Evolutionary conservation across 129 eudicot species (phyloP), one percentile per base, ranked within the genome.

Genomic region (Cynara cardunculus): DNA sequence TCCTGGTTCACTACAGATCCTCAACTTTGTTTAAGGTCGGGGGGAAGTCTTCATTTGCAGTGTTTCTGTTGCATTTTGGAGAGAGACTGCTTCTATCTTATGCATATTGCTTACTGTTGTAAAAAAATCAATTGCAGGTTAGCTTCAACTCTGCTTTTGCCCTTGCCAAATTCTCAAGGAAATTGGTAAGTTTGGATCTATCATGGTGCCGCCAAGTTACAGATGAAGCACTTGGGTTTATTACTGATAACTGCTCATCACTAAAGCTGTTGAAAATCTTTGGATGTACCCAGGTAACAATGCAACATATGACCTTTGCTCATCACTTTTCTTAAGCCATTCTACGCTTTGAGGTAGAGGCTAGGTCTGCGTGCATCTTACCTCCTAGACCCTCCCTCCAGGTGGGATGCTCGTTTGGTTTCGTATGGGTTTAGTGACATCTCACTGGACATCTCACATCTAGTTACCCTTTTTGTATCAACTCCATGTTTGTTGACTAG

Each of bases 241-340:
- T 88, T 62, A 87, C 86, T 44, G 92, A 89, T 77, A 78, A 83
- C 74, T 88, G 91, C 89, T 71, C 44, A 13, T 88, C 87, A 6
- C 82, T 91, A 27, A 88, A 83, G 88, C 83, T 83, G 78, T 85
- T 91, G 69, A 88, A 87, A 85, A 71, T 87, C 81, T 88, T 87
- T 69, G 92, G 96, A 66, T 88, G 92, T 73, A 83, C 84, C 74
- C 90, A 91, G 92, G 96, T 91, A 84, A 78, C 67, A 26, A 25
- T 16, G n/a, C 34, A 69, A 69, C 32, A 32, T 76, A 59, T 61
- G 34, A 11, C 31, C 30, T 6, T 10, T 1, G 4, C 21, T 31
- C 19, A 3, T 74, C 24, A 27, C 30, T 75, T 9, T 4, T 6
- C 18, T n/a, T 14, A 21, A 14, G 16, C 25, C 25, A 21, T 22